Evolutionary conservation across 148 eudicot genomes (phyloP).

Genomic region (Salicornia ramosissima): DNA sequence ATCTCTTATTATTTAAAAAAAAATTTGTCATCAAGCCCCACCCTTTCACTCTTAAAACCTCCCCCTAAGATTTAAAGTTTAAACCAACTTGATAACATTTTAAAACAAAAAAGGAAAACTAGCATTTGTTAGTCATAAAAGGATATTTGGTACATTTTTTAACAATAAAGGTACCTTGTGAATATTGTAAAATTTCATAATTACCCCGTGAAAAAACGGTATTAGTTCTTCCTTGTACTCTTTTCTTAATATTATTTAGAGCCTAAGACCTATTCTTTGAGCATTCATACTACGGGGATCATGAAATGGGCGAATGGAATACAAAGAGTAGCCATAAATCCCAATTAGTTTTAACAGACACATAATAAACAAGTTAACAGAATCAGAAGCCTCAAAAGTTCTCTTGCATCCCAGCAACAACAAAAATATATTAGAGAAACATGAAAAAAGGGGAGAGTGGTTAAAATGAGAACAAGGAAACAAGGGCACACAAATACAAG

Average conservation of each 20-base stretch:
- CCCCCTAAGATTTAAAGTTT: no score
- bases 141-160: no score
- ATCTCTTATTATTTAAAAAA: no score
- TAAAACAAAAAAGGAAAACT: no score
- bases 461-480: neutral
- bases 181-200: no score
- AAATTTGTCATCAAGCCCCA: no score
- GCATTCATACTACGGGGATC: neutral
- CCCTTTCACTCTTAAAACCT: no score
- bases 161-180: no score
- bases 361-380: neutral
- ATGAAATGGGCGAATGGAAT: neutral
- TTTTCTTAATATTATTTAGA: neutral
- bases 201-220: no score
- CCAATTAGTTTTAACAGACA: neutral
- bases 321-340: neutral
- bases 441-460: neutral
- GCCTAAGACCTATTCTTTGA: neutral
- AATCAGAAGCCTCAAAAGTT: neutral
- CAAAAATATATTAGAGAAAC: neutral
- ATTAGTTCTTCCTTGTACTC: neutral
- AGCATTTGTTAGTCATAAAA: no score
- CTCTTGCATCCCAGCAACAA: neutral
- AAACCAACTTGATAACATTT: no score
- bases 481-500: conserved; percentile 11